phyloP scores from a whole-genome alignment of 1,139 yeast species.

The Geotrichum citri-aurantii region DNA sequence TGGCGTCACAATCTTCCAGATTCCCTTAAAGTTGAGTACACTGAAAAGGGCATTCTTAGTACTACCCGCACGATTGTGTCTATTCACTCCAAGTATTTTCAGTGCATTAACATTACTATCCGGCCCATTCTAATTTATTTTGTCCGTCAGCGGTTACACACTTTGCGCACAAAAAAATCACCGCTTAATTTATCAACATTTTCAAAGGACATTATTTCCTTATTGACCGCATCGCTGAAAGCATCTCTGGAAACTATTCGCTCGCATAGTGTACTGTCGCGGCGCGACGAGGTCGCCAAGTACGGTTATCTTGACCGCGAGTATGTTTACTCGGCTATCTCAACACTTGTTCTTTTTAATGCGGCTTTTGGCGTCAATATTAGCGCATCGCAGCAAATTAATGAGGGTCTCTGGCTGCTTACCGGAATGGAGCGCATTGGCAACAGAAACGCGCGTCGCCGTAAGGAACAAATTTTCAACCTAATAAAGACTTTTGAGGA shows the following conservation, averaged over 20 bases:
- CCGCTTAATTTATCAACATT: constrained; percentile 64
- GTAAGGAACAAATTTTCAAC: constrained; percentile 4
- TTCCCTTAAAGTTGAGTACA: constrained; percentile 59
- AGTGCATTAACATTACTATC: constrained; percentile 77
- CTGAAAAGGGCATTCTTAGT: constrained; percentile 44
- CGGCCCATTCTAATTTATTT: constrained; percentile 76
- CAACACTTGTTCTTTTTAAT: constrained; percentile 67
- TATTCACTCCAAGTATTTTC: constrained; percentile 79
- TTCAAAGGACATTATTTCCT: constrained; percentile 62
- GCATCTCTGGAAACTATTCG: constrained; percentile 77
- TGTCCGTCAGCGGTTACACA: constrained; percentile 58
- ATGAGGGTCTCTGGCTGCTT: constrained; percentile 6
- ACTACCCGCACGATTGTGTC: constrained; percentile 62
- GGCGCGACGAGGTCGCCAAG: constrained; percentile 57
- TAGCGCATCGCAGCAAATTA: constrained; percentile 5
- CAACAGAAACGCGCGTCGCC: constrained; percentile 2
- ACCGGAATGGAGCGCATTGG: constrained; percentile 6
- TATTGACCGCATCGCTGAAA: constrained; percentile 74
- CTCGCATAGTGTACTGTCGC: constrained; percentile 31
- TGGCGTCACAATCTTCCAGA: constrained; percentile 69
- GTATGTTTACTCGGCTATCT: constrained; percentile 73
- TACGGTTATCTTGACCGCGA: constrained; percentile 91
- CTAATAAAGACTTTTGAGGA: constrained; percentile 10
- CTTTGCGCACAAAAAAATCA: constrained; percentile 42
- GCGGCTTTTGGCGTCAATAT: constrained; percentile 74